phyloP scores from a whole-genome alignment of 192 early-diverging fungal species.

The Entomortierella beljakovae region DNA sequence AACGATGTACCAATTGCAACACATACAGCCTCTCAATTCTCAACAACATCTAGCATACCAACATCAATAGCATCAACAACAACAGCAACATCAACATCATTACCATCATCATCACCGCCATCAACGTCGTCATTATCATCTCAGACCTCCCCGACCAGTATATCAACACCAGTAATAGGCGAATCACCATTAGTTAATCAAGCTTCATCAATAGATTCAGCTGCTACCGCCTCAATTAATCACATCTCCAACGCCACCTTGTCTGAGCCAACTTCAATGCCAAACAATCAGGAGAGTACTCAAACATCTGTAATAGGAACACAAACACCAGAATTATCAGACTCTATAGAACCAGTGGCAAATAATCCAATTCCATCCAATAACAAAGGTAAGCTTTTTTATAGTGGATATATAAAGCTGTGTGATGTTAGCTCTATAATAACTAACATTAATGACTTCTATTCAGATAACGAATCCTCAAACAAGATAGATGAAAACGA shows the following conservation, averaged over 20 bases:
- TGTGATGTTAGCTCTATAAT: background rate
- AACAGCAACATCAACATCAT: background rate
- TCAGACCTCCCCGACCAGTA: background rate
- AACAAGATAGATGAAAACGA: constrained; percentile 27
- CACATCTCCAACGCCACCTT: constrained; percentile 1
- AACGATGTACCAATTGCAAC: background rate
- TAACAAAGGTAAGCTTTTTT: background rate
- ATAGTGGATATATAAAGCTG: background rate
- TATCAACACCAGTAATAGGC: background rate
- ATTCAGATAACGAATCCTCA: constrained; percentile 19
- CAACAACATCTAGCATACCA: background rate
- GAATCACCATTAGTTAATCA: background rate
- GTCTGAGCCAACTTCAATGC: background rate
- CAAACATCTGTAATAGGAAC: background rate
- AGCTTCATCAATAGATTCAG: background rate
- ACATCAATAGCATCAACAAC: background rate
- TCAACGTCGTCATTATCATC: background rate
- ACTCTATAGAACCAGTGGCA: background rate
- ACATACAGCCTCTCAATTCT: background rate
- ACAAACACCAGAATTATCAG: background rate
- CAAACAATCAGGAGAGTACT: background rate
- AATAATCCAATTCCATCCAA: background rate
- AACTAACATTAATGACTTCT: background rate
- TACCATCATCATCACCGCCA: background rate
- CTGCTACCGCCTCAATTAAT: background rate